Base-by-base conservation (phyloP, 2,329 filamentous ascomycete genomes). In the Penicillium sp. region DNA sequence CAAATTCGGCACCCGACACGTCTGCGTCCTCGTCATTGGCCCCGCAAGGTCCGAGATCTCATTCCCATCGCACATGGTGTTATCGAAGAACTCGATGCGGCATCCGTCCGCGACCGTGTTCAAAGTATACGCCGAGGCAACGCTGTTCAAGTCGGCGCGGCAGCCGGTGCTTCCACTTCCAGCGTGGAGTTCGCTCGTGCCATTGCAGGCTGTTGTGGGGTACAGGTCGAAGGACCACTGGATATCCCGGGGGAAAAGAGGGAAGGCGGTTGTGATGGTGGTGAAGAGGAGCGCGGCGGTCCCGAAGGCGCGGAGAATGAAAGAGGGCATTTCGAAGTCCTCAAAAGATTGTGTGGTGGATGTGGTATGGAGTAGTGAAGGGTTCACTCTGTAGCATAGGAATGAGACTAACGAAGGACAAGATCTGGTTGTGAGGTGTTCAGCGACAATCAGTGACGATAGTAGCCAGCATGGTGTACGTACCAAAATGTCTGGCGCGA, bases 171-270 rank as follows among this genome's bases (percentile, higher is more conserved):
- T 67, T 19, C 66, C 66, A 18, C 50, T 52, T 35, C 65, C 66
- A 14, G 55, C 31, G 35, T 68, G 60, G 14, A 56, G 43, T 44
- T 67, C 62, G 24, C 54, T 58, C 4, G 57, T 60, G 18, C 55
- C 56, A 16, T 62, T 62, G 58, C 66, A 68, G 24, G 57, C 44
- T 13, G 55, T 24, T 31, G 60, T 59, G 10, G 62, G 64, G 56
- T 60, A 67, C 0, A 68, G 60, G 6, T 66, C 57, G 54, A 68
- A 68, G 37, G 65, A 66, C 66, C 66, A 68, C 50, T 66, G 59
- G 9, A 61, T 19, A 6, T 62, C 60, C 37, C 64, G 65, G 4
- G 53, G 33, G 31, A 61, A 49, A 41, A 67, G 59, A 6, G 66
- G 66, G 53, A 66, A 64, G 33, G 66, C 64, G 2, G 59, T 41